phyloP scores from a whole-genome alignment of 2,329 filamentous ascomycete genomes.

The Parafenestella ontariensis region DNA sequence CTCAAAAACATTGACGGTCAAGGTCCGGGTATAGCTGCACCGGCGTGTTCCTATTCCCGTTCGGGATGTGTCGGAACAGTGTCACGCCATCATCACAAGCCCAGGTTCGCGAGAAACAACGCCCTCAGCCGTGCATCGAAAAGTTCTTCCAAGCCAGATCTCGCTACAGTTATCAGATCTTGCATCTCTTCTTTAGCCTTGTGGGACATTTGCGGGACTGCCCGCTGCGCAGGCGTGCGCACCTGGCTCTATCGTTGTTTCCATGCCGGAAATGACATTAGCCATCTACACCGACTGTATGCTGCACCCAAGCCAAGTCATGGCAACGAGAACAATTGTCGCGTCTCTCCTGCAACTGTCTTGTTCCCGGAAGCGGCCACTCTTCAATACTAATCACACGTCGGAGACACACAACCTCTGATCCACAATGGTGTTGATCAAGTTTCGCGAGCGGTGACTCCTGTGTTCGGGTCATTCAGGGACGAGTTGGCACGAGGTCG shows the following conservation, averaged over 20 bases:
- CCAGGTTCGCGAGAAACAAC: conserved; percentile 7
- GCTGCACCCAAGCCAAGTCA: background rate
- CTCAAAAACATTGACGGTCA: too few relatives aligned
- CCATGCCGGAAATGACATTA: background rate
- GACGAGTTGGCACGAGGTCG: background rate
- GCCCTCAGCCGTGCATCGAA: conserved; percentile 16
- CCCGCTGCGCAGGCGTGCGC: conserved; percentile 16
- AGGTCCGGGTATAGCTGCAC: conserved; percentile 5
- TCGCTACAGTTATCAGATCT: conserved; percentile 10
- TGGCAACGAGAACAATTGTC: background rate
- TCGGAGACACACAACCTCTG: background rate
- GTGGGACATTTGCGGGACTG: conserved; percentile 16
- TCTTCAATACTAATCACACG: background rate
- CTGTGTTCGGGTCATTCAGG: background rate
- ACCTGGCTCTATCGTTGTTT: background rate
- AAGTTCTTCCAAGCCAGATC: conserved; percentile 1
- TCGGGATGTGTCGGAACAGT: conserved; percentile 14
- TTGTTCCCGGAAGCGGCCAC: background rate
- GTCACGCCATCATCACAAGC: conserved; percentile 27
- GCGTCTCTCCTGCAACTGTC: background rate
- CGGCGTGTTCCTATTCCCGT: conserved; percentile 1
- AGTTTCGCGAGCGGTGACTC: background rate
- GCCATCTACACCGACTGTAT: too few relatives aligned
- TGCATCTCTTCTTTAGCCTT: conserved; percentile 18
- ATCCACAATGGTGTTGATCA: background rate